Conservation (phyloP, 495 filamentous ascomycete species). For the Lasiosphaeria hispida region DNA sequence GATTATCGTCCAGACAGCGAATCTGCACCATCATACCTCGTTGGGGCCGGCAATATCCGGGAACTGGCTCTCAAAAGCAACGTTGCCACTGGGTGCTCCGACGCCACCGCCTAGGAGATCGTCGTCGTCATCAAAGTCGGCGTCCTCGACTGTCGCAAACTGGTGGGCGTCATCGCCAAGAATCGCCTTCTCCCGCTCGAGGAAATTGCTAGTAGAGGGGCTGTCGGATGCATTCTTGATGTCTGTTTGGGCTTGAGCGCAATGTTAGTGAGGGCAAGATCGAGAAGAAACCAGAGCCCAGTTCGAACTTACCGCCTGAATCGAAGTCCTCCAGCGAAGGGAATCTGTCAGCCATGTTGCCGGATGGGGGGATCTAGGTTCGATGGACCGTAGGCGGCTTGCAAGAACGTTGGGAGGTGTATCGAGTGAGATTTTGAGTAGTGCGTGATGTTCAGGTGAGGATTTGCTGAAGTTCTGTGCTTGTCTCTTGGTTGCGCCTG, state of each 20-base stretch:
- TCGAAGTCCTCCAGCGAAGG: slow-evolving; percentile 96
- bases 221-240: slow-evolving; percentile 40
- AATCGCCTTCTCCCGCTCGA: slow-evolving; percentile 80
- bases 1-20: neutral
- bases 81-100: slow-evolving; percentile 51
- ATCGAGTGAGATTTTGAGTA: too few relatives aligned
- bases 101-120: slow-evolving; percentile 70
- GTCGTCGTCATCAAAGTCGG: slow-evolving; percentile 62
- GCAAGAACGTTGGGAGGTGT: too few relatives aligned
- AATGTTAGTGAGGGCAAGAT: slow-evolving; percentile 27
- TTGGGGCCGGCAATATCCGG: slow-evolving; percentile 77
- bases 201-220: slow-evolving; percentile 70
- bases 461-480: neutral
- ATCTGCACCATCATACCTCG: slow-evolving; percentile 57
- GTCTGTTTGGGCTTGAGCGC: slow-evolving; percentile 43
- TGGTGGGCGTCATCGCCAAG: slow-evolving; percentile 91
- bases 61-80: slow-evolving; percentile 81
- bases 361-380: slow-evolving; percentile 17
- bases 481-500: slow-evolving; percentile 2
- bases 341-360: slow-evolving; percentile 87
- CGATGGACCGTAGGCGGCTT: too few relatives aligned
- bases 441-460: neutral
- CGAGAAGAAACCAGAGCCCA: slow-evolving; percentile 7
- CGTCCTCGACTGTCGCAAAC: slow-evolving; percentile 79
- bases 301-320: slow-evolving; percentile 62